Base-by-base conservation (phyloP, 345 rosid species). In the Lepidium sativum region DNA sequence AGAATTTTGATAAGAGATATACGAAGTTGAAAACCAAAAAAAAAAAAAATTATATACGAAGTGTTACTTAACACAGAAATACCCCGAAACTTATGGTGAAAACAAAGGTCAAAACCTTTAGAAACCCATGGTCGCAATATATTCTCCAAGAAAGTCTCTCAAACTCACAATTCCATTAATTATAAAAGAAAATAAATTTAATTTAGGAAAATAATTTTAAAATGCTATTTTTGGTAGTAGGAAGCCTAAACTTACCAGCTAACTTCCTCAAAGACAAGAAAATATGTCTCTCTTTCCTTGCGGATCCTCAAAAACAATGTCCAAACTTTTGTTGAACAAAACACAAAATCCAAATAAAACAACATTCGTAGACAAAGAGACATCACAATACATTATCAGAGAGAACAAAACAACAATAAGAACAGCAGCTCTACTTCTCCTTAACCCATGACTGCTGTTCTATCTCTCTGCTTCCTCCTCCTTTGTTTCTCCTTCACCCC, bases 391-490 rank as follows among this genome's bases (percentile, higher is more conserved):
- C 31, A 25, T 10, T 4, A 35, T 58, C 4, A 53, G 27, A 23
- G n/a, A 69, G 11, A 52, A 18, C 60, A 44, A 61, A 70, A 70
- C 33, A 68, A 49, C 27, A 67, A 65, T 12, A 68, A 60, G 53
- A 60, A 51, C 60, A 60, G 54, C 67, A 51, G 44, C 54, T 49
- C 8, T 20, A 49, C 60, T 68, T 68, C 23, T 15, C 43, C 6
- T 69, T 51, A 52, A 61, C 25, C 68, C 74, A 70, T 70, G 74
- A 54, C 68, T 70, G 74, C 57, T 70, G 69, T 62, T 70, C 56
- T 70, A 10, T 62, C 18, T 63, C 40, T 62, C 13, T 37, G 57
- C 40, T 54, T 70, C 48, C 4, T 42, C 21, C 32, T 60, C 37
- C 18, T 70, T 9, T 53, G 49, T 70, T 54, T 54, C 57, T 70